Percentiles rank a stretch among this genome's conserved stretches.
phyloP scores from a whole-genome alignment of 768 basidiomycete species.

The Lyophyllum atratum region DNA sequence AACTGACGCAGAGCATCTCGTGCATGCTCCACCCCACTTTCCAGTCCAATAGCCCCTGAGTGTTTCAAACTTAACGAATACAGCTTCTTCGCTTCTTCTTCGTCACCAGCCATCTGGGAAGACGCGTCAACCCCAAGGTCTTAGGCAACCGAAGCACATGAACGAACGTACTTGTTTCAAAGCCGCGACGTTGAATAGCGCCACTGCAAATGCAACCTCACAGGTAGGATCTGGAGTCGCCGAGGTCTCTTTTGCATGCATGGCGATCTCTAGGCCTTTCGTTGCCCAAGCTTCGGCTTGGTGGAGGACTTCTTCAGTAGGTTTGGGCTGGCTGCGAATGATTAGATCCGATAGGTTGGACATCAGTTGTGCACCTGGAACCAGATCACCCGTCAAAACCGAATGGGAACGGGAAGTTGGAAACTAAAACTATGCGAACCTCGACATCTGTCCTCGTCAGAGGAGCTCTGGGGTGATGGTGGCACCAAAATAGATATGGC shows the following conservation, averaged over 20 bases:
- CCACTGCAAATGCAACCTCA: constrained; percentile 55
- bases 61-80: constrained; percentile 36
- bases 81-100: constrained; percentile 32
- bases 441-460: constrained; percentile 57
- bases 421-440: constrained; percentile 36
- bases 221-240: constrained; percentile 38
- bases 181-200: constrained; percentile 63
- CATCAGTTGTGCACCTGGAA: constrained; percentile 48
- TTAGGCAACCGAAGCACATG: neutral
- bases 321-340: constrained; percentile 29
- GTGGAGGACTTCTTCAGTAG: constrained; percentile 31
- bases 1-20: constrained; percentile 26
- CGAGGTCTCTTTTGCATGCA: constrained; percentile 25
- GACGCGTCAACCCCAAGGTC: neutral
- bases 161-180: constrained; percentile 44
- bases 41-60: constrained; percentile 35
- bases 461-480: constrained; percentile 33
- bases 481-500: constrained; percentile 64
- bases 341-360: constrained; percentile 46
- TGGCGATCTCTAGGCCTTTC: constrained; percentile 43
- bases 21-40: constrained; percentile 32
- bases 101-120: constrained; percentile 40
- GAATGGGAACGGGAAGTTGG: neutral
- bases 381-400: neutral
- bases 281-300: constrained; percentile 66